A percentile compares a stretch with the other conserved stretches of the same genome.
These are phyloP conservation scores for Diaporthe citriasiana DNA, from an alignment of 2,329 filamentous ascomycete genomes.

Conservation along the genomic window DNA sequence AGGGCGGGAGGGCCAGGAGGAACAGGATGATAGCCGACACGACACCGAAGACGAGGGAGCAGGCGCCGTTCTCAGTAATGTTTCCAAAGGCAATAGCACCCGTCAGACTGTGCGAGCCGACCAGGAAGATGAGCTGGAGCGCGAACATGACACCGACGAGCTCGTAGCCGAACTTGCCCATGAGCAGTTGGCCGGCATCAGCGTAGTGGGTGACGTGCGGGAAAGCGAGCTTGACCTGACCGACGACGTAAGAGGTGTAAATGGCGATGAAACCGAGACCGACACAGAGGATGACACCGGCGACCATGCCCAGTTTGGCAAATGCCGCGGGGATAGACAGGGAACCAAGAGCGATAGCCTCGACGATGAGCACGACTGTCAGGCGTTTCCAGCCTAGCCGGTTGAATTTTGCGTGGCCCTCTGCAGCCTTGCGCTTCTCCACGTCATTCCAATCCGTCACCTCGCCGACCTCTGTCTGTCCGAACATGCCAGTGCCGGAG, in stretches of 20 bases:
- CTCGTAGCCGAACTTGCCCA: constrained; percentile 72
- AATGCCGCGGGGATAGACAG: constrained; percentile 67
- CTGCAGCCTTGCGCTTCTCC: constrained; percentile 61
- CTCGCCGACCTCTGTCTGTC: constrained; percentile 40
- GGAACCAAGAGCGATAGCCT: constrained; percentile 68
- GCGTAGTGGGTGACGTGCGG: constrained; percentile 76
- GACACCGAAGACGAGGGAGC: constrained; percentile 61
- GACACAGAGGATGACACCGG: constrained; percentile 54
- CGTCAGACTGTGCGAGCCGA: constrained; percentile 79
- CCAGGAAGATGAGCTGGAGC: constrained; percentile 77
- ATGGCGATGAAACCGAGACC: constrained; percentile 56
- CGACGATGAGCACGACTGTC: constrained; percentile 68
- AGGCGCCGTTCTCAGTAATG: constrained; percentile 68
- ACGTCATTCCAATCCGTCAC: constrained; percentile 51
- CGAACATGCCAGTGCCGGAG: constrained; percentile 36
- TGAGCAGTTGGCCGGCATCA: constrained; percentile 75
- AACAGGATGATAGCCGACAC: constrained; percentile 62
- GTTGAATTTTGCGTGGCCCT: constrained; percentile 64
- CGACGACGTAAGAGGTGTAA: constrained; percentile 58
- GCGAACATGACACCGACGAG: constrained; percentile 73
- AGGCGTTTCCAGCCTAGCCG: constrained; percentile 70
- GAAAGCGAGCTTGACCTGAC: constrained; percentile 62
- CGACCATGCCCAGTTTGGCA: constrained; percentile 66
- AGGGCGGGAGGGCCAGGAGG: constrained; percentile 61
- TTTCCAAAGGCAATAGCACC: constrained; percentile 78